These are phyloP conservation scores for Apiospora phragmitis DNA, from an alignment of 2,329 filamentous ascomycete genomes.

Conservation along the genomic window DNA sequence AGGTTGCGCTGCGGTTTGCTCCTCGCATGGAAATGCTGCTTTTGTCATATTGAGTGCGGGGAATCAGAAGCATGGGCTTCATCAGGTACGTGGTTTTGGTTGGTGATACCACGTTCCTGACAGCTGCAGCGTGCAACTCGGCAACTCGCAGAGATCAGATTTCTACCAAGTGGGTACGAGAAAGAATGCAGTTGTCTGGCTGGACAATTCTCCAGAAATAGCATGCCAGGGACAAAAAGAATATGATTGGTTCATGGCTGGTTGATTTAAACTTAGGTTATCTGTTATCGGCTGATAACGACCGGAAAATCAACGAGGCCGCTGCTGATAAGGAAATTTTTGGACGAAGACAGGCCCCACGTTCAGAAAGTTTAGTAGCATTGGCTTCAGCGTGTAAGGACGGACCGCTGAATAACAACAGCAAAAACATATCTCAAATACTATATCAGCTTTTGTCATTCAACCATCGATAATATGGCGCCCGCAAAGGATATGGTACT, in stretches of 20 bases:
- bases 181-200: neutral
- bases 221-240: neutral
- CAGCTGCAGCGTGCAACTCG: neutral
- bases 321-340: conserved; percentile 4
- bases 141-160: neutral
- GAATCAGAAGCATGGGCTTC: neutral
- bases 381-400: neutral
- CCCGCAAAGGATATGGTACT: conserved; percentile 41
- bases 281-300: neutral
- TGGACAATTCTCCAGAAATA: neutral
- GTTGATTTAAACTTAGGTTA: neutral
- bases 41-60: neutral
- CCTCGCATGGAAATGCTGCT: neutral
- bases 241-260: neutral
- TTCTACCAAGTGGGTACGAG: neutral
- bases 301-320: neutral
- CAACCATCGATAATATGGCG: conserved; percentile 33
- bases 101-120: neutral
- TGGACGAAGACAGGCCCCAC: neutral
- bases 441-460: neutral
- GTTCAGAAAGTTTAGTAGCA: conserved; percentile 6
- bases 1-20: too few relatives aligned
- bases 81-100: neutral
- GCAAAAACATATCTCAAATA: neutral
- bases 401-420: neutral